Conservation (phyloP, 2,329 filamentous ascomycete genomes). For the Triangularia setosa region DNA sequence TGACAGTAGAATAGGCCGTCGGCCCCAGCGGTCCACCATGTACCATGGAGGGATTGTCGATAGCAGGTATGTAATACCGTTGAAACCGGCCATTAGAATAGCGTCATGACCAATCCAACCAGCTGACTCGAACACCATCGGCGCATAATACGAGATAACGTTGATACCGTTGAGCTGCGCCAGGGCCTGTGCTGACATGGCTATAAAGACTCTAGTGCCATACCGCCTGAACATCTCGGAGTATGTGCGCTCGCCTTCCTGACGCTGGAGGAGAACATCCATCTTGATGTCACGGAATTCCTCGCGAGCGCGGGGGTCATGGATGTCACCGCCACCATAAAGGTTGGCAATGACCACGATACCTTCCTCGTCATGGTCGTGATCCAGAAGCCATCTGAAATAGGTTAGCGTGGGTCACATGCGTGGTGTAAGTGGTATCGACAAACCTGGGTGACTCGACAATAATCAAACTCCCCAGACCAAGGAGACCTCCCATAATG, state of each 20-base stretch:
- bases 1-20: constrained; percentile 81
- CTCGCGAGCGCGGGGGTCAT: constrained; percentile 85
- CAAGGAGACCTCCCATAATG: constrained; percentile 84
- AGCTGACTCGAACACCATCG: constrained; percentile 91
- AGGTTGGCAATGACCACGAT: constrained; percentile 98
- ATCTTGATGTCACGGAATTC: constrained; percentile 99
- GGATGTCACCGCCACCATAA: constrained; percentile 92
- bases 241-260: constrained; percentile 92
- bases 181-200: constrained; percentile 95
- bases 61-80: constrained; percentile 81
- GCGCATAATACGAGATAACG: constrained; percentile 98
- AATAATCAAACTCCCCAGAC: constrained; percentile 82
- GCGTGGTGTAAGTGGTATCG: constrained; percentile 6
- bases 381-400: constrained; percentile 87
- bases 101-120: constrained; percentile 91
- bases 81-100: constrained; percentile 96
- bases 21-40: constrained; percentile 86
- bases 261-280: constrained; percentile 86
- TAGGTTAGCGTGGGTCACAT: constrained; percentile 29
- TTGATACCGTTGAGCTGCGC: constrained; percentile 99
- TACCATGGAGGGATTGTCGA: constrained; percentile 98
- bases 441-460: constrained; percentile 86
- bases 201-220: constrained; percentile 88
- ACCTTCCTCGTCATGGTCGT: constrained; percentile 96
- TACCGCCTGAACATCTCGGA: constrained; percentile 93